Conservation (phyloP, 2,329 filamentous ascomycete genomes). For the Xylaria multiplex region DNA sequence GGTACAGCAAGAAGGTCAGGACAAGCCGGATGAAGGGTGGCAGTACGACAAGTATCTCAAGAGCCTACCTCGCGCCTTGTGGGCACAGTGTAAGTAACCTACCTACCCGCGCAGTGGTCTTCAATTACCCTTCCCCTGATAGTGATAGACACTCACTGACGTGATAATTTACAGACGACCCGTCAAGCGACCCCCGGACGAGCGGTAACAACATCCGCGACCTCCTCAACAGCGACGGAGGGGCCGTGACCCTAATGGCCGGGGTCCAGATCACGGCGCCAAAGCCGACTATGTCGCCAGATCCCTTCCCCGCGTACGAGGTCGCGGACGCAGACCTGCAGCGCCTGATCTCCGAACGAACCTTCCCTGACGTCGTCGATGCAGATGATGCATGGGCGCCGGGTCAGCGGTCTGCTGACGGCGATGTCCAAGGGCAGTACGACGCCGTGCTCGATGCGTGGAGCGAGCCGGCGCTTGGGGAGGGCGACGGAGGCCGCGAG, state of each 20-base stretch:
- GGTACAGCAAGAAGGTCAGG: conserved; percentile 14
- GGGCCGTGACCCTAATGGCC: conserved; percentile 25
- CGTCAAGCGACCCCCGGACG: conserved; percentile 12
- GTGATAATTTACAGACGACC: conserved; percentile 15
- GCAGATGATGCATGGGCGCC: conserved; percentile 20
- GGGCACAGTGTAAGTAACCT: conserved; percentile 26
- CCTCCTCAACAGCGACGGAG: conserved; percentile 23
- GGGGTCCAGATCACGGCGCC: conserved; percentile 27
- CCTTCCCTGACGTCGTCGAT: conserved; percentile 8
- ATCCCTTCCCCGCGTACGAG: conserved; percentile 28
- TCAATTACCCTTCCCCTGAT: too few relatives aligned
- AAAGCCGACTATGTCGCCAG: conserved; percentile 18
- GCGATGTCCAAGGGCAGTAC: not conserved
- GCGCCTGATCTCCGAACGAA: conserved; percentile 6
- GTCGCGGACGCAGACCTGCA: conserved; percentile 28
- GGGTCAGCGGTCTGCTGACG: not conserved
- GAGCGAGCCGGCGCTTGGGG: conserved; percentile 15
- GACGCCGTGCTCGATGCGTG: conserved; percentile 17
- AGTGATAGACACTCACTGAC: conserved; percentile 18
- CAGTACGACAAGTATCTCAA: conserved; percentile 19
- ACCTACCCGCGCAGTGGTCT: too few relatives aligned
- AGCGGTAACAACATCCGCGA: conserved; percentile 25
- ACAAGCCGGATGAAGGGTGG: conserved; percentile 14
- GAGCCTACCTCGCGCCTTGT: conserved; percentile 19
- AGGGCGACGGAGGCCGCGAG: conserved; percentile 3